Conservation (phyloP, 257 asterid species). For the Apocynum venetum region DNA sequence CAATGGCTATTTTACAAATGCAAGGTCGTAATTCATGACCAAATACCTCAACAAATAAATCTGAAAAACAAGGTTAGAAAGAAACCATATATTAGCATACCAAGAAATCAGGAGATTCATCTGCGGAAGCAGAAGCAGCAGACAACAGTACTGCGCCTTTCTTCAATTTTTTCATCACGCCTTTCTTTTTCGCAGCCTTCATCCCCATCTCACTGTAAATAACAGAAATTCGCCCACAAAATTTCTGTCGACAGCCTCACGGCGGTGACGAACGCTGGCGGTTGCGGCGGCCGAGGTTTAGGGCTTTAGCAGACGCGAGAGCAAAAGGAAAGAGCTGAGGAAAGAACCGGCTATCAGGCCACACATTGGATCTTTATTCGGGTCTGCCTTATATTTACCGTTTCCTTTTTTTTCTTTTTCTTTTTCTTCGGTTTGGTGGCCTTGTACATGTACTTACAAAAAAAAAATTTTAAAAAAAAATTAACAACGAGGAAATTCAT, state of each 20-base stretch:
- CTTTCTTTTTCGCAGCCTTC: slow-evolving; percentile 42
- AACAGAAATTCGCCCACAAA: neutral
- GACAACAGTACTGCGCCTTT: slow-evolving; percentile 45
- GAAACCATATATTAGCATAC: slow-evolving; percentile 20
- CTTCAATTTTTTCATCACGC: slow-evolving; percentile 38
- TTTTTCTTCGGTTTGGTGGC: neutral
- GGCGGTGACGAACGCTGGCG: neutral
- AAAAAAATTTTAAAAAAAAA: no score
- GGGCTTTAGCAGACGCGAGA: neutral
- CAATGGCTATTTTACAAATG: slow-evolving; percentile 44
- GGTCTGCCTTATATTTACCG: neutral
- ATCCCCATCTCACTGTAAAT: slow-evolving; percentile 20
- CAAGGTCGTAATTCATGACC: slow-evolving; percentile 1
- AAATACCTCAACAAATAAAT: neutral
- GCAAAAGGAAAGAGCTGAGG: neutral
- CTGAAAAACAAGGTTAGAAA: neutral
- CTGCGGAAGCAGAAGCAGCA: slow-evolving; percentile 30
- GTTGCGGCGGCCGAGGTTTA: neutral
- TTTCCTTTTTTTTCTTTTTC: no score
- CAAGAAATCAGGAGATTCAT: slow-evolving; percentile 53
- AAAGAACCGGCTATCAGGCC: neutral
- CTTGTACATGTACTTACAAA: no score
- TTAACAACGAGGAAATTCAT: no score
- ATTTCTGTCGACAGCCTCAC: neutral
- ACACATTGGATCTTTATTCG: neutral